Evolutionary conservation across 768 basidiomycete genomes (phyloP).

Genomic region (Thelephora ganbajun): DNA sequence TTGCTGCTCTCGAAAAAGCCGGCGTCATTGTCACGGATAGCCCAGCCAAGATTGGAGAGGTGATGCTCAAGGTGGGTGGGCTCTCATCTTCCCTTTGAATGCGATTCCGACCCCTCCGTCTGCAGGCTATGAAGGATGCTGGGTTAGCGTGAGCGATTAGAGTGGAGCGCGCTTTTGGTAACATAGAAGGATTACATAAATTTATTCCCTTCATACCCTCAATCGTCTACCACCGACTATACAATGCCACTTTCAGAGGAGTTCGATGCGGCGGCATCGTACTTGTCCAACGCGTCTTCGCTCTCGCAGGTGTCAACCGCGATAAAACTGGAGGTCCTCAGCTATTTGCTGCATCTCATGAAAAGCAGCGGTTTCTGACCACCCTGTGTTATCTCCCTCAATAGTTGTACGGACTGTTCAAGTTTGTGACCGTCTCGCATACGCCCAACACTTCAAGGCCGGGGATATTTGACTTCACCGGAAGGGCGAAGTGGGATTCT

Average conservation of each 20-base stretch:
- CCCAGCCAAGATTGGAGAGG: constrained; percentile 84
- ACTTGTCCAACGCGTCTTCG: constrained; percentile 44
- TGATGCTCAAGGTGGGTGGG: constrained; percentile 73
- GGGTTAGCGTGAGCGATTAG: constrained; percentile 24
- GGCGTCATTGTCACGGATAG: constrained; percentile 90
- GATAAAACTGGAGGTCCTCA: constrained; percentile 61
- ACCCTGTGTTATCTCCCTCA: constrained; percentile 4
- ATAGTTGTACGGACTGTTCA: constrained; percentile 80
- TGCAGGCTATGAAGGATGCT: constrained; percentile 66
- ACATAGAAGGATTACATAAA: constrained; percentile 6
- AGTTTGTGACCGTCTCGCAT: constrained; percentile 47
- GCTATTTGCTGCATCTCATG: constrained; percentile 8
- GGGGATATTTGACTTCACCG: constrained; percentile 65
- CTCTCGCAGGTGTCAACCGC: constrained; percentile 40
- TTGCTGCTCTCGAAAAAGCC: constrained; percentile 77
- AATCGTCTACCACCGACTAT: constrained; percentile 4
- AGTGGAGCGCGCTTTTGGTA: constrained; percentile 3
- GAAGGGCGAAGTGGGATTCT: constrained; percentile 80
- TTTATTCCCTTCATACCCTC: neutral
- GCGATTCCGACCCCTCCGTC: constrained; percentile 6
- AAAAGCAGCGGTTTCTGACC: constrained; percentile 5
- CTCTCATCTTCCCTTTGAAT: constrained; percentile 1
- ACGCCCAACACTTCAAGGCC: constrained; percentile 48
- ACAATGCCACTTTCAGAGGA: constrained; percentile 17
- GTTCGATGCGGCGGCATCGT: constrained; percentile 49